These are phyloP conservation scores for Aspergillus candidus DNA, from an alignment of 2,329 filamentous ascomycete species.

Conservation along the genomic window DNA sequence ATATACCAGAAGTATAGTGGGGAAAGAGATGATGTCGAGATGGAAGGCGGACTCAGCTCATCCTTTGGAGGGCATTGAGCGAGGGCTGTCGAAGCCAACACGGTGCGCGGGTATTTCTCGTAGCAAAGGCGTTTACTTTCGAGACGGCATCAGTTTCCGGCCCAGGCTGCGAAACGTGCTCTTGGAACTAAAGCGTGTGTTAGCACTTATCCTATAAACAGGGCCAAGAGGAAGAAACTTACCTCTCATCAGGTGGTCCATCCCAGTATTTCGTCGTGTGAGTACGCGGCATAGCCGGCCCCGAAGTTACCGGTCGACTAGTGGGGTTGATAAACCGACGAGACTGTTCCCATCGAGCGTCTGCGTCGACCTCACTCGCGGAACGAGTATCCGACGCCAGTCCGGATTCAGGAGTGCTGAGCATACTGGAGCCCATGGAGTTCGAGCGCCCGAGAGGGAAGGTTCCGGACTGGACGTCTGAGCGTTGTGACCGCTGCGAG, in stretches of 20 bases:
- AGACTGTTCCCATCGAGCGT: slow-evolving; percentile 35
- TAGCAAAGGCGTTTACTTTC: slow-evolving; percentile 14
- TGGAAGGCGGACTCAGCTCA: no score
- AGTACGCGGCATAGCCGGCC: slow-evolving; percentile 18
- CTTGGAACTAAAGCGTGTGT: slow-evolving; percentile 20
- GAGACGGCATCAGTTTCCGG: slow-evolving; percentile 30
- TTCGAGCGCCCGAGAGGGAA: slow-evolving; percentile 32
- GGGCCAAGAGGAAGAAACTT: slow-evolving; percentile 1
- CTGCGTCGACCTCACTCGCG: slow-evolving; percentile 31
- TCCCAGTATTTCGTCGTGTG: slow-evolving; percentile 18
- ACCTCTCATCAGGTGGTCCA: slow-evolving; percentile 31
- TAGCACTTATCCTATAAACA: not conserved
- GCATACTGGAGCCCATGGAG: slow-evolving; percentile 30
- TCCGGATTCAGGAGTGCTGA: slow-evolving; percentile 17
- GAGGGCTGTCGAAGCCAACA: no score
- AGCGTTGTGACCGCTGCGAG: slow-evolving; percentile 31
- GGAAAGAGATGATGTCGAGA: no score
- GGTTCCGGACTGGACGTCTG: slow-evolving; percentile 28
- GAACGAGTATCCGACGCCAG: slow-evolving; percentile 28
- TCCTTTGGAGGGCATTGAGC: no score
- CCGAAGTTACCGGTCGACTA: slow-evolving; percentile 27
- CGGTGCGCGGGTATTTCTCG: slow-evolving; percentile 8
- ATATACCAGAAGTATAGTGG: no score
- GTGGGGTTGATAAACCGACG: slow-evolving; percentile 28
- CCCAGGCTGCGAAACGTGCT: slow-evolving; percentile 32